Evolutionary conservation across 805 yeast species (phyloP).

Genomic region (Ogataea pini): DNA sequence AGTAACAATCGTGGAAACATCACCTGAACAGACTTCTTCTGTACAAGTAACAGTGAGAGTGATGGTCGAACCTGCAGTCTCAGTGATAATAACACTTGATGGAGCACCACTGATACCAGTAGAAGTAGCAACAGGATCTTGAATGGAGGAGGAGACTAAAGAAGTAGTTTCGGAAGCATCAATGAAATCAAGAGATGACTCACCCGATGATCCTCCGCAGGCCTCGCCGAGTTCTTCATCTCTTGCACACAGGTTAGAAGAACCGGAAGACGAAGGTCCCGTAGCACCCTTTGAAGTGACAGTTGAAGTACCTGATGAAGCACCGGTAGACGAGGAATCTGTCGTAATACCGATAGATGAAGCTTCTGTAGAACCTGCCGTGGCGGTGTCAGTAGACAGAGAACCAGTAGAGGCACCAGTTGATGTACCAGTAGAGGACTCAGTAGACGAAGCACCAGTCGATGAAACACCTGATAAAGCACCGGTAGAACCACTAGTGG

Average conservation of each 20-base stretch:
- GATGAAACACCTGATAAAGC: neutral
- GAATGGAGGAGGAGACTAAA: too few species aligned
- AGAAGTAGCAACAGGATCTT: neutral
- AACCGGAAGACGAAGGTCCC: too few species aligned
- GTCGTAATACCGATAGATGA: too few species aligned
- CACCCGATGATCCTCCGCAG: too few species aligned
- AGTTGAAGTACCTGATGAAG: neutral
- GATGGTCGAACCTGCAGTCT: constrained; percentile 19
- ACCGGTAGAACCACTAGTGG: neutral
- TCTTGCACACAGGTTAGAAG: too few species aligned
- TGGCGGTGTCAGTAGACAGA: neutral
- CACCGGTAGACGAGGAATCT: too few species aligned
- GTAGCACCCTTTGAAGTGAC: too few species aligned
- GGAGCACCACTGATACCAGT: constrained; percentile 14
- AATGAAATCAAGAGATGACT: too few species aligned
- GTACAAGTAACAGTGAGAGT: constrained; percentile 30
- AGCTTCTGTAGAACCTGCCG: too few species aligned
- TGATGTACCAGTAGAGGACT: neutral
- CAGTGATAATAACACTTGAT: constrained; percentile 16
- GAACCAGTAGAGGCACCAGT: neutral
- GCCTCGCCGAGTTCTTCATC: too few species aligned
- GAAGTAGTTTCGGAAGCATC: too few species aligned
- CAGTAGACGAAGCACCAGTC: neutral
- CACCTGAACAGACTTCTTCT: constrained; percentile 23
- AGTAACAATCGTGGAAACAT: constrained; percentile 27